phyloP scores from a whole-genome alignment of 352 stramenopile genomes.

The Phytophthora sansomeana region DNA sequence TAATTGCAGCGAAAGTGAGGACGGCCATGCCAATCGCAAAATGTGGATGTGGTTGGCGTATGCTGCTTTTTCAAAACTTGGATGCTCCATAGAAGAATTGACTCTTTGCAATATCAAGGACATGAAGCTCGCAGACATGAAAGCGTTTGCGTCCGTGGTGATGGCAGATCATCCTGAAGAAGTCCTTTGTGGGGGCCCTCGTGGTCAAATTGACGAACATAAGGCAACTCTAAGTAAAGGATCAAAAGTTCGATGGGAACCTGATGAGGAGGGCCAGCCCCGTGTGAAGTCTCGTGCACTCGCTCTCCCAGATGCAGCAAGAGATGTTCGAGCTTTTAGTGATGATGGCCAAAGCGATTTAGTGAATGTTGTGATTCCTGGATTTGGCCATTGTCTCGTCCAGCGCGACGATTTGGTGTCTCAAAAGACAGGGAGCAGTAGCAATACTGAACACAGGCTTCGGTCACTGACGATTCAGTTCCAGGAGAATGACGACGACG shows the following conservation, averaged over 20 bases:
- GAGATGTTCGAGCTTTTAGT: slow-evolving; percentile 3
- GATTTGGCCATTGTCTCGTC: slow-evolving; percentile 10
- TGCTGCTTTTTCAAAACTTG: slow-evolving; percentile 14
- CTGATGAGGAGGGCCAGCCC: slow-evolving; percentile 1
- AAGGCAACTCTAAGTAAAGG: not conserved
- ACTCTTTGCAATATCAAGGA: not conserved
- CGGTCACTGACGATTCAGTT: not conserved
- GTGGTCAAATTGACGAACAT: not conserved
- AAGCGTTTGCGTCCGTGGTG: not conserved
- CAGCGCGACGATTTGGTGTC: slow-evolving; percentile 8
- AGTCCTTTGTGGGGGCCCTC: not conserved
- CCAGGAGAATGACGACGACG: not conserved
- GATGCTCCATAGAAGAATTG: not conserved
- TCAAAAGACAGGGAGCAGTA: not conserved
- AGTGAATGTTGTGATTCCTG: slow-evolving; percentile 15
- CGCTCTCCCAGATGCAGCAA: not conserved
- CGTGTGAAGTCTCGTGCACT: not conserved
- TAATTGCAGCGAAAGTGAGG: not conserved
- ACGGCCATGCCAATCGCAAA: not conserved
- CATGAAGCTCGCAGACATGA: slow-evolving; percentile 5
- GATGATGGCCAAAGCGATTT: slow-evolving; percentile 19
- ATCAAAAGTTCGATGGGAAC: not conserved
- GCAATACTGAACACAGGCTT: not conserved
- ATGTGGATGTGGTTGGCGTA: slow-evolving; percentile 27
- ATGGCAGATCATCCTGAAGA: not conserved